Percentiles rank a stretch among this genome's conserved stretches.
Evolutionary conservation across 1,284 basidiomycete genomes (phyloP).

Genomic region (Ceratorhiza oryzae-sativae): DNA sequence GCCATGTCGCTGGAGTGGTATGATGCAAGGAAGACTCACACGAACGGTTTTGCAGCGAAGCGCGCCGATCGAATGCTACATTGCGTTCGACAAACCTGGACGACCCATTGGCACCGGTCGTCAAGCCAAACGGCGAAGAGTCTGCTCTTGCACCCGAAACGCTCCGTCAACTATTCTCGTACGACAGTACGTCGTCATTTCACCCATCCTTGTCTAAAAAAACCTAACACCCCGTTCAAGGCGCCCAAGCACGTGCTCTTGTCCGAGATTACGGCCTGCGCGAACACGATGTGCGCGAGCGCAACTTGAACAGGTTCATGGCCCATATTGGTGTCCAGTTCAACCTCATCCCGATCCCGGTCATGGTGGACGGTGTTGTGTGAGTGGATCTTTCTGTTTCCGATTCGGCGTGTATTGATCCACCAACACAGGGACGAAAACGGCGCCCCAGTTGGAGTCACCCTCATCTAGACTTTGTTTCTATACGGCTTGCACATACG

Average conservation of each 20-base stretch:
- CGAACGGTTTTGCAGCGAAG: constrained; percentile 52
- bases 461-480: constrained; percentile 13
- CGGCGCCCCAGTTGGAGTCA: constrained; percentile 31
- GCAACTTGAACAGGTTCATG: constrained; percentile 44
- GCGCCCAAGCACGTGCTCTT: constrained; percentile 52
- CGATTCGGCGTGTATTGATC: not conserved
- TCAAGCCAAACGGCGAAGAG: constrained; percentile 57
- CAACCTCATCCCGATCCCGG: constrained; percentile 41
- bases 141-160: constrained; percentile 60
- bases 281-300: constrained; percentile 50
- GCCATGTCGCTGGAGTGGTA: no score
- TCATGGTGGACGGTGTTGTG: constrained; percentile 37
- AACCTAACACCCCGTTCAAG: constrained; percentile 46
- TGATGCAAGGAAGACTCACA: no score
- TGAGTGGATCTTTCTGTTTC: not conserved
- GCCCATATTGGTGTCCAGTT: constrained; percentile 43
- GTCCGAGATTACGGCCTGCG: constrained; percentile 59
- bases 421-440: constrained; percentile 24
- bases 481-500: not conserved
- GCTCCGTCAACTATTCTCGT: constrained; percentile 59
- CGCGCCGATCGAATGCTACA: constrained; percentile 58
- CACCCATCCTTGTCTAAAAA: not conserved
- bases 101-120: constrained; percentile 56
- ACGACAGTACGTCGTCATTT: constrained; percentile 55
- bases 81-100: constrained; percentile 55